phyloP scores from a whole-genome alignment of 1,139 yeast species.

The Hyphopichia khmerensis region DNA sequence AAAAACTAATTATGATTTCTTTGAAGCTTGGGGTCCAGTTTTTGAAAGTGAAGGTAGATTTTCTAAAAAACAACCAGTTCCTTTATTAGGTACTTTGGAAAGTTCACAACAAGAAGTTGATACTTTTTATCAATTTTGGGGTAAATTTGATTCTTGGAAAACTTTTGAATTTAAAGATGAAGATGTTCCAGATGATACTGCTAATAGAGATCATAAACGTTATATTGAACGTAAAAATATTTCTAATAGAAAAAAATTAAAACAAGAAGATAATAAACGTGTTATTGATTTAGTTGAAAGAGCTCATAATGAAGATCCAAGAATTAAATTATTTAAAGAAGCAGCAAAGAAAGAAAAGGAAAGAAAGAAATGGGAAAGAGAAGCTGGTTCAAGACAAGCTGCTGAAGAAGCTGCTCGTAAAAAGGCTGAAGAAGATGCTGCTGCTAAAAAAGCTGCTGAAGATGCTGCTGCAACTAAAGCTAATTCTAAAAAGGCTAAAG shows the following conservation, averaged over 20 bases:
- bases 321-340: conserved; percentile 90
- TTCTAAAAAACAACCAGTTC: conserved; percentile 88
- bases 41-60: conserved; percentile 89
- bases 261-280: conserved; percentile 96
- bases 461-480: conserved; percentile 70
- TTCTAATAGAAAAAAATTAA: conserved; percentile 95
- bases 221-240: conserved; percentile 96
- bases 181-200: conserved; percentile 98
- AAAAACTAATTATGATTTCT: conserved; percentile 70
- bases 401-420: conserved; percentile 83
- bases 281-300: conserved; percentile 83
- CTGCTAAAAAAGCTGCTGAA: conserved; percentile 74
- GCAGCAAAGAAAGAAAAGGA: conserved; percentile 95
- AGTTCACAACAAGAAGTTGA: conserved; percentile 83
- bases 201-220: conserved; percentile 99
- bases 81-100: conserved; percentile 68
- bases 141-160: conserved; percentile 98
- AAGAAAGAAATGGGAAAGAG: conserved; percentile 95
- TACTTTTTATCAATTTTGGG: conserved; percentile 86
- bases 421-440: conserved; percentile 80
- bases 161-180: conserved; percentile 97
- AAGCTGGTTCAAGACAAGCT: conserved; percentile 95
- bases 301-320: conserved; percentile 88
- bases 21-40: conserved; percentile 90
- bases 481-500: conserved; percentile 84